phyloP scores from a whole-genome alignment of 768 basidiomycete genomes.

The Rhizopogon roseolus region DNA sequence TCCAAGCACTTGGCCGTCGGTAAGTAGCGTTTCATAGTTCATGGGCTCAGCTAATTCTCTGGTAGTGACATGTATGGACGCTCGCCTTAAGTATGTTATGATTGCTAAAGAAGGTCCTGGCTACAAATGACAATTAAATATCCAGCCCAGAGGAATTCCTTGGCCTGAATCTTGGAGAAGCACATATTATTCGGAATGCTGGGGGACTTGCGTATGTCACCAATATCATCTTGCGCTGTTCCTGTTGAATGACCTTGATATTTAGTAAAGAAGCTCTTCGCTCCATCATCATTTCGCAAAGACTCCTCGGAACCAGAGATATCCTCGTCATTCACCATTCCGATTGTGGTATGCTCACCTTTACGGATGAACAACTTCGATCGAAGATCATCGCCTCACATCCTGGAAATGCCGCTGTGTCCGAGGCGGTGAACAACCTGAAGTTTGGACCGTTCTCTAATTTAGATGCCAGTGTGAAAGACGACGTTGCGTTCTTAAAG shows the following conservation, averaged over 20 bases:
- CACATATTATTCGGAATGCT: constrained; percentile 73
- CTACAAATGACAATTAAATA: constrained; percentile 2
- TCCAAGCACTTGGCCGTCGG: constrained; percentile 35
- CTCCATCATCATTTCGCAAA: constrained; percentile 67
- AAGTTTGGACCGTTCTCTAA: constrained; percentile 37
- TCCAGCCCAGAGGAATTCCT: constrained; percentile 52
- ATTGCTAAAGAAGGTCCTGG: background rate
- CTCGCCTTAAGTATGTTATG: constrained; percentile 53
- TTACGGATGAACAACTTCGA: constrained; percentile 47
- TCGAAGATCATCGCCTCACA: constrained; percentile 42
- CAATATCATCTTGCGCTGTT: background rate
- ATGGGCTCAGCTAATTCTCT: background rate
- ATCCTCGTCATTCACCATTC: constrained; percentile 70
- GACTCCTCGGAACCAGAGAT: constrained; percentile 64
- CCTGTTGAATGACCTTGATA: background rate
- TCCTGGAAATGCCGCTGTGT: constrained; percentile 29
- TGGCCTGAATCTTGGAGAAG: constrained; percentile 61
- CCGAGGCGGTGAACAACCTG: constrained; percentile 47
- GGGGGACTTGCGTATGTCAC: constrained; percentile 55
- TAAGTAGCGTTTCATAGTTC: constrained; percentile 16
- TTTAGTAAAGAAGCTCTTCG: constrained; percentile 59
- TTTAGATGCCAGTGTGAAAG: constrained; percentile 49
- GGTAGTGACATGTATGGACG: constrained; percentile 71
- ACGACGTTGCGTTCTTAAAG: constrained; percentile 55
- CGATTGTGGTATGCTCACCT: constrained; percentile 69